Conservation (phyloP, 371 early-diverging fungal genomes). For the Apophysomyces variabilis region DNA sequence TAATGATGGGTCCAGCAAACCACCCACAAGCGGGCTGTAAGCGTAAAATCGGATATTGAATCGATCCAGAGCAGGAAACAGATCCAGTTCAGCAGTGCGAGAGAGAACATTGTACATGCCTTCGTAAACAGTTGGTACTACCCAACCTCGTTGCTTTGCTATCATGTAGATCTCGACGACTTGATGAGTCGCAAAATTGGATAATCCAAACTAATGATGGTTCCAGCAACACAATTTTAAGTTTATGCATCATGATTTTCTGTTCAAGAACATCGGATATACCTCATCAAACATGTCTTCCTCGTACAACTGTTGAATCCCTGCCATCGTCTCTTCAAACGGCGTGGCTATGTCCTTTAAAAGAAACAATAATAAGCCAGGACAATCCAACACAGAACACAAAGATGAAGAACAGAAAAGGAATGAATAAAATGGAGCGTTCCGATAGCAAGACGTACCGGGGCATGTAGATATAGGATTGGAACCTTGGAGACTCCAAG, state of each 20-base stretch:
- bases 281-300: constrained; percentile 49
- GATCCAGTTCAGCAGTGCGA: constrained; percentile 63
- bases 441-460: constrained; percentile 22
- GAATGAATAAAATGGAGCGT: no score
- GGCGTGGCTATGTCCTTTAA: constrained; percentile 42
- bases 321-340: constrained; percentile 46
- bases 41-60: constrained; percentile 58
- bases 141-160: constrained; percentile 42
- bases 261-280: neutral
- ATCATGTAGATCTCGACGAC: constrained; percentile 53
- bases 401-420: neutral
- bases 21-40: constrained; percentile 70
- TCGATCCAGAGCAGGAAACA: constrained; percentile 62
- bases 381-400: no score
- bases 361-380: neutral
- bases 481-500: constrained; percentile 46
- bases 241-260: neutral
- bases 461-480: constrained; percentile 60
- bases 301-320: constrained; percentile 48
- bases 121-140: constrained; percentile 57
- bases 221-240: neutral
- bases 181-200: constrained; percentile 55
- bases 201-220: constrained; percentile 46
- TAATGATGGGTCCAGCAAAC: constrained; percentile 48
- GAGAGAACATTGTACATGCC: constrained; percentile 71